Conservation (phyloP, 139 green algal genomes). For the Tetraselmis striata region DNA sequence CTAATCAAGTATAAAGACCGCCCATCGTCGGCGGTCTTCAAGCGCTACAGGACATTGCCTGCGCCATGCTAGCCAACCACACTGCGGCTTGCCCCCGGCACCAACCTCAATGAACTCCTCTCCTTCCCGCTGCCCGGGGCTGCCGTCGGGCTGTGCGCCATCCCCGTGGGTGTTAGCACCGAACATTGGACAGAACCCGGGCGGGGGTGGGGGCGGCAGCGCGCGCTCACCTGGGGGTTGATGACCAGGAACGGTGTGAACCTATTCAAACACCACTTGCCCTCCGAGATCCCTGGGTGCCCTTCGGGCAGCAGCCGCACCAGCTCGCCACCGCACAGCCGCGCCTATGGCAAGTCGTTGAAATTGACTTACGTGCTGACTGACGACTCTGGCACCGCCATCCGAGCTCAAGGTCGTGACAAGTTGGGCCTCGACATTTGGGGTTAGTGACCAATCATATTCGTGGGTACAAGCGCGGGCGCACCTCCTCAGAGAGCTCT, state of each 20-base stretch:
- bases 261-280: conserved; percentile 80
- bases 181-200: neutral
- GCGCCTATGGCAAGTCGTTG: conserved; percentile 32
- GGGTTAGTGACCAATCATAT: no score
- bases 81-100: no score
- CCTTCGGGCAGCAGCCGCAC: conserved; percentile 45
- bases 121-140: conserved; percentile 33
- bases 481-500: conserved; percentile 71
- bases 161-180: neutral
- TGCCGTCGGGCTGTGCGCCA: conserved; percentile 15
- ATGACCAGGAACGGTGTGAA: conserved; percentile 75
- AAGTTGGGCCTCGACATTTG: no score
- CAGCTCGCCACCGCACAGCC: conserved; percentile 60
- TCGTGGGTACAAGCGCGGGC: neutral
- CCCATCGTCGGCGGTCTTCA: no score
- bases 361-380: no score
- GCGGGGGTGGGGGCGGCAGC: no score
- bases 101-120: conserved; percentile 55
- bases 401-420: no score
- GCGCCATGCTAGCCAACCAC: no score
- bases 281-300: conserved; percentile 63
- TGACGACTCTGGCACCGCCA: no score
- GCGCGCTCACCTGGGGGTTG: conserved; percentile 27
- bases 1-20: no score
- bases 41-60: no score